Base-by-base conservation (phyloP, 495 filamentous ascomycete species). In the Aspergillus avenaceus region DNA sequence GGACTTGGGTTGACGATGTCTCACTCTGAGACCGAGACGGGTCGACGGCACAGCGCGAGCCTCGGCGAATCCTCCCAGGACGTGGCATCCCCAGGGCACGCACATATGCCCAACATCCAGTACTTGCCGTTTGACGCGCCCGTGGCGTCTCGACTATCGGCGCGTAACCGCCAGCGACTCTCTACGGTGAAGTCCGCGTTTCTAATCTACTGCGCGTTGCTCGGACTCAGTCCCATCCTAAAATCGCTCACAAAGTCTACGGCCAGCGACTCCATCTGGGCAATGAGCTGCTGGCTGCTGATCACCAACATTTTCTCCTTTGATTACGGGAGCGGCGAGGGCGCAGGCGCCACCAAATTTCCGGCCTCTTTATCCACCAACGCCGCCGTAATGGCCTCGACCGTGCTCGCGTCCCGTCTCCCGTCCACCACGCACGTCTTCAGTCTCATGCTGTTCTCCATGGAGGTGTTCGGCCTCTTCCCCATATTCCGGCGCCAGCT, bases 231-330 rank as follows among this genome's bases (percentile, higher is more conserved):
- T 22, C 93, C 93, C 0, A 97, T 98, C 54, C 76, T 97, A 28
- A 96, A 96, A 66, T 96, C 90, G 4, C 78, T 98, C 12, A 97
- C 93, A 1, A 84, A 84, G 28, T 96, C 91, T 5, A 96, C 91
- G 4, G 87, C 87, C 16, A 83, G 76, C 25, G 93, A 98, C 73
- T 90, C 84, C 21, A 97, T 98, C 54, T 98, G 95, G 95, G 89
- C 93, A 13, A 85, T 98, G 75, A 90, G 87, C 54, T 89, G 84
- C 67, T 95, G 88, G 85, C 76, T 98, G 40, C 80, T 98, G 61
- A 80, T 88, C 50, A 91, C 96, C 70, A 97, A 98, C 68, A 87
- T 97, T 57, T 90, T 96, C 66, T 95, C 93, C 63, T 96, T 97
- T 64, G 93, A 98, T 71, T 97, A 97, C 60, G 86, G 90, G 22